These are phyloP conservation scores for Saccharomycopsis fodiens DNA, from an alignment of 805 yeast genomes.

Conservation along the genomic window DNA sequence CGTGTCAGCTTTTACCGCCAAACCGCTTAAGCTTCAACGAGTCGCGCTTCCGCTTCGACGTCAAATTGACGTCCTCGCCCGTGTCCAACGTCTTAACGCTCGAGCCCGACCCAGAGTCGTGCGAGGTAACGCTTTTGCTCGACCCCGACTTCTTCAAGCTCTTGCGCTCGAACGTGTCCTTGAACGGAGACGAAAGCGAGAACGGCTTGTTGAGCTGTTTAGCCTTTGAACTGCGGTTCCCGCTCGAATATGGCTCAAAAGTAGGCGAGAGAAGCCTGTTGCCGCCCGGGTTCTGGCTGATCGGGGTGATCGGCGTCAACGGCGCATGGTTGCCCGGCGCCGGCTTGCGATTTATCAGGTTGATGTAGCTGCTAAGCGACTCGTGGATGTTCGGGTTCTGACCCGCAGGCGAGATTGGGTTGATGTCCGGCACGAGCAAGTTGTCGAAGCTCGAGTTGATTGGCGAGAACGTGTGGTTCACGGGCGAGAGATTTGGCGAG, in stretches of 20 bases:
- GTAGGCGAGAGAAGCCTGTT: slow-evolving; percentile 5
- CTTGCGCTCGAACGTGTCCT: slow-evolving; percentile 8
- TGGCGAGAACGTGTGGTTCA: slow-evolving; percentile 19
- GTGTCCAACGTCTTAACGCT: background rate
- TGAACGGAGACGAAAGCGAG: slow-evolving; percentile 7
- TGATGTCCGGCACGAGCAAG: slow-evolving; percentile 11
- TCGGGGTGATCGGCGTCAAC: slow-evolving; percentile 20
- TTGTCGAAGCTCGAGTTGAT: slow-evolving; percentile 16
- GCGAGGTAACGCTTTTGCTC: background rate
- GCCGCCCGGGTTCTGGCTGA: background rate
- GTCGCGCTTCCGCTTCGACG: slow-evolving; percentile 7
- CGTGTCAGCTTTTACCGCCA: background rate
- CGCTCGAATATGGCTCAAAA: background rate
- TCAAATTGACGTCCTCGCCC: slow-evolving; percentile 3
- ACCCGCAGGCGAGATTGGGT: slow-evolving; percentile 2
- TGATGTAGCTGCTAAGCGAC: slow-evolving; percentile 10
- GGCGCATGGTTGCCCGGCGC: slow-evolving; percentile 9
- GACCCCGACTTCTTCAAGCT: background rate
- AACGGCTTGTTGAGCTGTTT: background rate
- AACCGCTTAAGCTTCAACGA: slow-evolving; percentile 12
- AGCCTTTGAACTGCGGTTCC: background rate
- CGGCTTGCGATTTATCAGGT: background rate
- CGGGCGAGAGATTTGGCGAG: slow-evolving; percentile 17
- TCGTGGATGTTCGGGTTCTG: slow-evolving; percentile 10
- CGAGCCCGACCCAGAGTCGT: background rate